These are phyloP conservation scores for Boletus reticulatus DNA, from an alignment of 768 basidiomycete species.

Conservation along the genomic window DNA sequence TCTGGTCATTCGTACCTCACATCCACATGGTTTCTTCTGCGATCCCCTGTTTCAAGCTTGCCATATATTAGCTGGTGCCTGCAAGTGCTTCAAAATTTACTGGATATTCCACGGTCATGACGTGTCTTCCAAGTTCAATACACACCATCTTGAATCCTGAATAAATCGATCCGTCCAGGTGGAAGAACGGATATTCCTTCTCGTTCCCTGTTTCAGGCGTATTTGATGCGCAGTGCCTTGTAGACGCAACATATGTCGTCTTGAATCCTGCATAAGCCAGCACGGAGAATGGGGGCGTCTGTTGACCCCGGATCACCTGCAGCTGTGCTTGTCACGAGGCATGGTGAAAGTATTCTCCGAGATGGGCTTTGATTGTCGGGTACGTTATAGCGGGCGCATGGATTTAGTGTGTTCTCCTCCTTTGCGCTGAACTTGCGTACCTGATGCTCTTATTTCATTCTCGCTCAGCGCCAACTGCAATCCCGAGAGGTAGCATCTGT, in stretches of 20 bases:
- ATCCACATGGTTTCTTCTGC: constrained; percentile 79
- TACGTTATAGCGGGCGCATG: constrained; percentile 70
- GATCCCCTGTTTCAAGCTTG: constrained; percentile 49
- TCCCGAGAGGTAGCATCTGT: constrained; percentile 74
- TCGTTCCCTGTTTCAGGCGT: no score
- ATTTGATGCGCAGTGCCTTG: neutral
- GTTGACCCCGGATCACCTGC: constrained; percentile 72
- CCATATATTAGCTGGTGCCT: constrained; percentile 55
- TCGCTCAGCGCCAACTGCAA: constrained; percentile 74
- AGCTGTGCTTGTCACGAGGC: constrained; percentile 59
- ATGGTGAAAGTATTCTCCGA: constrained; percentile 59
- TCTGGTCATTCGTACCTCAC: constrained; percentile 77
- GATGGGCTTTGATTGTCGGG: constrained; percentile 76
- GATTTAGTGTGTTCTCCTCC: constrained; percentile 64
- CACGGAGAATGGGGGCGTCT: constrained; percentile 67
- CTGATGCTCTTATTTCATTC: constrained; percentile 32
- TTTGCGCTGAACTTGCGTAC: constrained; percentile 25
- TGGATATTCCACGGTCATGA: neutral
- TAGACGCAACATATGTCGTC: constrained; percentile 73
- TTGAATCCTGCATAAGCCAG: constrained; percentile 73
- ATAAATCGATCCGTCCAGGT: neutral
- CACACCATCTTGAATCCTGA: constrained; percentile 77
- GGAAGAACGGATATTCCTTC: no score
- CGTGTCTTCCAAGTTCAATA: constrained; percentile 48
- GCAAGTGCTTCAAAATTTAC: constrained; percentile 40